Conservation (phyloP, 2,329 filamentous ascomycete genomes). For the Cladobotryum protrusum region DNA sequence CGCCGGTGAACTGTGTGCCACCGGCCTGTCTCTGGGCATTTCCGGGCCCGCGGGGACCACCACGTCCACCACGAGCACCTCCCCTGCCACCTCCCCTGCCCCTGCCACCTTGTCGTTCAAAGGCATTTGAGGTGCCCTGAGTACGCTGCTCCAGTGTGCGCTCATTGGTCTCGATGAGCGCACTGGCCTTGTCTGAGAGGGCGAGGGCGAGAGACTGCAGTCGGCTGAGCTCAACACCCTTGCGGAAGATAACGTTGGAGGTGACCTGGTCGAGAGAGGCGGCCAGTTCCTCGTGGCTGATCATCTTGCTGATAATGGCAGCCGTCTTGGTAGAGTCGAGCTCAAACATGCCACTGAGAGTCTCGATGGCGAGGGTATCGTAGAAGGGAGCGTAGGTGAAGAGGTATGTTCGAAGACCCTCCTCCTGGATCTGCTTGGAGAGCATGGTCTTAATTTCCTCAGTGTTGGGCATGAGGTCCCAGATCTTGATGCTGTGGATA, state of each 20-base stretch:
- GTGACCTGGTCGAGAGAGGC: conserved; percentile 98
- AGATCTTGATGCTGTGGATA: conserved; percentile 98
- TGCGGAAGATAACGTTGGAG: conserved; percentile 95
- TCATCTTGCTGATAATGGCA: conserved; percentile 98
- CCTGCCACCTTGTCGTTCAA: conserved; percentile 83
- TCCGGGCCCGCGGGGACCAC: conserved; percentile 53
- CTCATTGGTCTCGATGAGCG: conserved; percentile 95
- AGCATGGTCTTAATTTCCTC: conserved; percentile 97
- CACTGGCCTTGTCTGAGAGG: conserved; percentile 91
- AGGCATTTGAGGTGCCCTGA: conserved; percentile 89
- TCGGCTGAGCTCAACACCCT: conserved; percentile 95
- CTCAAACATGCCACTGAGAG: conserved; percentile 91
- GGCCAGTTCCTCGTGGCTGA: conserved; percentile 95
- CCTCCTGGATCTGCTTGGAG: conserved; percentile 95
- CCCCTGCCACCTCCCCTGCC: conserved; percentile 61
- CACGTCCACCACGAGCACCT: conserved; percentile 55
- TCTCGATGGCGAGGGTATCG: conserved; percentile 84
- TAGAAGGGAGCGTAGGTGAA: conserved; percentile 99
- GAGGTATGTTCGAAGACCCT: conserved; percentile 94
- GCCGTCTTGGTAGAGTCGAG: conserved; percentile 83
- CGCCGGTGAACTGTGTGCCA: conserved; percentile 75
- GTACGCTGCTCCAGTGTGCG: conserved; percentile 95
- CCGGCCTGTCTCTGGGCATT: conserved; percentile 60
- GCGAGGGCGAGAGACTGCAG: conserved; percentile 93
- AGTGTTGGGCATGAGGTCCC: conserved; percentile 91